Conservation (phyloP, 1,284 basidiomycete species). For the Veloboletus limbatus region DNA sequence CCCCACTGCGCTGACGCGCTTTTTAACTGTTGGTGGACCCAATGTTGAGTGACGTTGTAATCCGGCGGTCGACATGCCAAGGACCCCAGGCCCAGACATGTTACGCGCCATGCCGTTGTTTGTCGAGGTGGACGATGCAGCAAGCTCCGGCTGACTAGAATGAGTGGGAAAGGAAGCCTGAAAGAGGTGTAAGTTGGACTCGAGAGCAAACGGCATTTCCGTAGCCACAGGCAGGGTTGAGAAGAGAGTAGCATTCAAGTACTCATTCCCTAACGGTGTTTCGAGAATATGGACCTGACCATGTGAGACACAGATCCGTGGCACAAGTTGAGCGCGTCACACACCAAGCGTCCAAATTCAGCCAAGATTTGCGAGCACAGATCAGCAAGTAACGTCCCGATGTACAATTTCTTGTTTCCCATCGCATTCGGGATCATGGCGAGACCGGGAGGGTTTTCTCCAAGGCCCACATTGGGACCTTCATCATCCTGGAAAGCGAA, state of each 20-base stretch:
- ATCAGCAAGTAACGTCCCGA: slow-evolving; percentile 83
- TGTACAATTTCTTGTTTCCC: slow-evolving; percentile 77
- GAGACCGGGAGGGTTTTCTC: slow-evolving; percentile 58
- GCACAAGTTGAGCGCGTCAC: slow-evolving; percentile 20
- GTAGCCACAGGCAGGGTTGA: slow-evolving; percentile 56
- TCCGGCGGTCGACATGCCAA: slow-evolving; percentile 29
- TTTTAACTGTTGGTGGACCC: slow-evolving; percentile 47
- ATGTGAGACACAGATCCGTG: slow-evolving; percentile 9
- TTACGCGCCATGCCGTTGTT: slow-evolving; percentile 51
- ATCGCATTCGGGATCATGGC: slow-evolving; percentile 76
- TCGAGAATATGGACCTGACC: slow-evolving; percentile 62
- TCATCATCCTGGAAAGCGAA: slow-evolving; percentile 79
- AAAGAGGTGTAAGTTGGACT: slow-evolving; percentile 41
- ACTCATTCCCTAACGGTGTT: slow-evolving; percentile 71
- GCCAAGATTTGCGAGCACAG: slow-evolving; percentile 81
- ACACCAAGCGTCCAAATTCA: slow-evolving; percentile 77
- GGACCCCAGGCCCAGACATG: slow-evolving; percentile 46
- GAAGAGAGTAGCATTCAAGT: slow-evolving; percentile 63
- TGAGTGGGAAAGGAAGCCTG: slow-evolving; percentile 46
- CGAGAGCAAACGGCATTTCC: slow-evolving; percentile 57
- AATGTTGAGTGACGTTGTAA: slow-evolving; percentile 50
- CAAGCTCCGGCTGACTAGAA: slow-evolving; percentile 58
- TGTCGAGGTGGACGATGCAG: slow-evolving; percentile 37
- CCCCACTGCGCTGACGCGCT: slow-evolving; percentile 60
- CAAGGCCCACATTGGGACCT: slow-evolving; percentile 51